A percentile compares a stretch with the other conserved stretches of the same genome.
phyloP scores from a whole-genome alignment of 768 basidiomycete species.

The Polyporus arcularius region DNA sequence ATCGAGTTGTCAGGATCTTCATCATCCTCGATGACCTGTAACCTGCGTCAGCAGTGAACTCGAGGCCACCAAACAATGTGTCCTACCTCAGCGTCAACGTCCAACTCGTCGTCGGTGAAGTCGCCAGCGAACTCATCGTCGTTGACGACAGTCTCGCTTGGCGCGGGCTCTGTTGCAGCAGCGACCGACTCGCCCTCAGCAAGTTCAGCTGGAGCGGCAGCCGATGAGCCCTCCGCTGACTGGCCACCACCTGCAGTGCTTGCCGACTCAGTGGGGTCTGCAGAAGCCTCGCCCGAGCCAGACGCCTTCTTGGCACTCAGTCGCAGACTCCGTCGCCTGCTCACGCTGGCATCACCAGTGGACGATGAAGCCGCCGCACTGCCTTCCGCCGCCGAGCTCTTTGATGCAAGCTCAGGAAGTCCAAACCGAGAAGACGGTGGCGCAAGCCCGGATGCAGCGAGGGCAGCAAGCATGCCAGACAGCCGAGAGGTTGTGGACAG shows the following conservation, averaged over 20 bases:
- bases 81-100: constrained; percentile 71
- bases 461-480: constrained; percentile 88
- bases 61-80: too few relatives aligned
- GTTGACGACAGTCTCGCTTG: constrained; percentile 57
- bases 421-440: constrained; percentile 43
- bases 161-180: constrained; percentile 41
- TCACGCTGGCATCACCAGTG: constrained; percentile 32
- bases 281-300: constrained; percentile 13
- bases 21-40: constrained; percentile 82
- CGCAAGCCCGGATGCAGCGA: constrained; percentile 74
- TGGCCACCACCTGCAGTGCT: not conserved
- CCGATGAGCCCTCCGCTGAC: constrained; percentile 1
- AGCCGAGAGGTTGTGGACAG: constrained; percentile 63
- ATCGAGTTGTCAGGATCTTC: constrained; percentile 70
- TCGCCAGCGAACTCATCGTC: constrained; percentile 70
- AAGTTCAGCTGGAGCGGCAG: constrained; percentile 16
- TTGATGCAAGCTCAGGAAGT: constrained; percentile 2
- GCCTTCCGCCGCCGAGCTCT: constrained; percentile 35
- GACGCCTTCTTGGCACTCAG: constrained; percentile 66
- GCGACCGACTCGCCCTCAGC: constrained; percentile 21
- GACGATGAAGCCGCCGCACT: constrained; percentile 35
- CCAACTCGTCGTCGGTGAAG: constrained; percentile 84
- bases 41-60: too few relatives aligned
- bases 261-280: constrained; percentile 13
- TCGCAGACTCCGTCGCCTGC: constrained; percentile 79